These are phyloP conservation scores for Psilocybe mexicana DNA, from an alignment of 1,284 basidiomycete species.

Conservation along the genomic window DNA sequence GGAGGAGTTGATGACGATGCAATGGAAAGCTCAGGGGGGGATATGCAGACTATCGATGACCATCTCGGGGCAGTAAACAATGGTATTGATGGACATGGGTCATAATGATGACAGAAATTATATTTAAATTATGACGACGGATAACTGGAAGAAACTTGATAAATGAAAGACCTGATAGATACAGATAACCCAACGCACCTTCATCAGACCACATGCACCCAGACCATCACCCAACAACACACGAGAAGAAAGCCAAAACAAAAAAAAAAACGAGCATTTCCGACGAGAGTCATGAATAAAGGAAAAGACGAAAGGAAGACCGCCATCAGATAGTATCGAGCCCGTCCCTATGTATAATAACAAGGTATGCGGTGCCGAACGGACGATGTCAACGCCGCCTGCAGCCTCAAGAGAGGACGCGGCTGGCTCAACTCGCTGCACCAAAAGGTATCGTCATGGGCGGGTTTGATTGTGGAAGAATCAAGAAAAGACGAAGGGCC, in stretches of 20 bases:
- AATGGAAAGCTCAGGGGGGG: too few species aligned
- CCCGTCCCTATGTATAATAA: constrained; percentile 48
- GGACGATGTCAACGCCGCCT: constrained; percentile 50
- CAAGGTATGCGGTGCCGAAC: constrained; percentile 52
- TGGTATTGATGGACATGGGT: too few species aligned
- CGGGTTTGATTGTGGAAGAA: constrained; percentile 56
- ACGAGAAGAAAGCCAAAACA: not conserved
- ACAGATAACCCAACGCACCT: too few species aligned
- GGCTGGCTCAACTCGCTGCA: constrained; percentile 50
- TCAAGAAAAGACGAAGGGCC: constrained; percentile 30
- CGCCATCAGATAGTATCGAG: constrained; percentile 42
- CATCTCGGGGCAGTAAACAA: too few species aligned
- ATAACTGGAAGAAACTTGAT: too few species aligned
- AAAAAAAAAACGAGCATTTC: not conserved
- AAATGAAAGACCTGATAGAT: too few species aligned
- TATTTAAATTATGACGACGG: too few species aligned
- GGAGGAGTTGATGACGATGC: too few species aligned
- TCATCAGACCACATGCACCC: too few species aligned
- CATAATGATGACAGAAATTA: too few species aligned
- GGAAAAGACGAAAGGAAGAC: constrained; percentile 12
- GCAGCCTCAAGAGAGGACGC: constrained; percentile 31
- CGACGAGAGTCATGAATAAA: not conserved
- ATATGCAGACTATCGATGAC: too few species aligned
- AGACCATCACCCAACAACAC: not conserved
- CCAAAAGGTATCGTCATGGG: constrained; percentile 42